These are phyloP conservation scores for Sechiopsis laciniata DNA, from an alignment of 306 rosid genomes.

Conservation along the genomic window DNA sequence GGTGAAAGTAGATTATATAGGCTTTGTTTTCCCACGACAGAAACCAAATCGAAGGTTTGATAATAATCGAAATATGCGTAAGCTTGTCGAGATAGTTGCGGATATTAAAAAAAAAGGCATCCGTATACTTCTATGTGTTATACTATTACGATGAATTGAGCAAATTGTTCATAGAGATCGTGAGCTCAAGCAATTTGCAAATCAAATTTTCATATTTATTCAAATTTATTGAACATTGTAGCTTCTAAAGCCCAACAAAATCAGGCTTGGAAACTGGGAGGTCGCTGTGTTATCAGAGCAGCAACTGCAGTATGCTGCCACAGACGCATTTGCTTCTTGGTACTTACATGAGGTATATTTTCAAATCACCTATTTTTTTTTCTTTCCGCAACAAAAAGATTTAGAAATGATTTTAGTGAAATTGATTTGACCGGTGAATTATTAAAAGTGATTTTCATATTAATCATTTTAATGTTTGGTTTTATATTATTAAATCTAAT, in stretches of 20 bases:
- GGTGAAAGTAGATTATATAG: too few species aligned
- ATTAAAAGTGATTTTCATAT: neutral
- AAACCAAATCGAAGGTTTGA: too few species aligned
- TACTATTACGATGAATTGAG: neutral
- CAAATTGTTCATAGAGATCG: neutral
- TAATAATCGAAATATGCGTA: too few species aligned
- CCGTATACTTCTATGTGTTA: neutral
- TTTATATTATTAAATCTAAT: too few species aligned
- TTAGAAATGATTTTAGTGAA: neutral
- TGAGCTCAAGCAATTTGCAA: neutral
- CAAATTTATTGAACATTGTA: conserved; percentile 28
- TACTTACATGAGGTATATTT: conserved; percentile 58
- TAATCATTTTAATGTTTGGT: neutral
- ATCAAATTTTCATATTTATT: neutral
- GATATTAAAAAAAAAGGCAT: neutral
- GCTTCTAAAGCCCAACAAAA: conserved; percentile 60
- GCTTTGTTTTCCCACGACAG: too few species aligned
- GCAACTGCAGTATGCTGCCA: conserved; percentile 83
- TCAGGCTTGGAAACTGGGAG: conserved; percentile 85
- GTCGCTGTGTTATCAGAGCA: conserved; percentile 44
- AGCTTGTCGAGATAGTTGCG: too few species aligned
- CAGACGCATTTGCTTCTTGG: conserved; percentile 87
- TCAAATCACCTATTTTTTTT: neutral
- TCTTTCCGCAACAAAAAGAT: neutral
- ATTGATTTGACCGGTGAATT: neutral